phyloP scores from a whole-genome alignment of 78 protist species.

The Chrysochromulina parva region DNA sequence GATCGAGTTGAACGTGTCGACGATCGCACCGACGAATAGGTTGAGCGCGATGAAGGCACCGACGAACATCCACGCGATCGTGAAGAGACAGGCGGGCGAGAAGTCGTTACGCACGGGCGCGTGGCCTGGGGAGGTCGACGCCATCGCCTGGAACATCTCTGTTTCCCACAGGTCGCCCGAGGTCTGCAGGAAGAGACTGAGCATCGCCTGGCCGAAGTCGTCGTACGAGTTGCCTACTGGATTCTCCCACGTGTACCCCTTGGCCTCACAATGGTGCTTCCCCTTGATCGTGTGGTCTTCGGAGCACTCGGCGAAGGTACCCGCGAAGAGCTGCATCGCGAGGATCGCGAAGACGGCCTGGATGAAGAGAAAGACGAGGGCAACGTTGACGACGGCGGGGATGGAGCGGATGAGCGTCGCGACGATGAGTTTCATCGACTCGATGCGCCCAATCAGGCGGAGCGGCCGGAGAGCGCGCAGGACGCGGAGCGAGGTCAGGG shows the following conservation, averaged over 20 bases:
- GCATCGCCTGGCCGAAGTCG: conserved; percentile 3
- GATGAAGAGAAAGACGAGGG: not conserved
- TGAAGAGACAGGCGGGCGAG: not conserved
- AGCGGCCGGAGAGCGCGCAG: conserved; percentile 19
- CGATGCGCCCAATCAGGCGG: not conserved
- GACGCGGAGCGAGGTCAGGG: too few species aligned
- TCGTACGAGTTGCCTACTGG: not conserved
- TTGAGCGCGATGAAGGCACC: not conserved
- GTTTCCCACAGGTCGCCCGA: not conserved
- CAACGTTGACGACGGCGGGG: not conserved
- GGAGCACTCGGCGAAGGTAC: not conserved
- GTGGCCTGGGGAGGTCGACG: not conserved
- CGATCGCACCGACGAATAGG: not conserved
- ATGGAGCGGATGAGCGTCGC: not conserved
- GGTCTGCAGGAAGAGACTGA: not conserved
- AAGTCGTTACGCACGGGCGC: not conserved
- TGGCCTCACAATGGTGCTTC: too few species aligned
- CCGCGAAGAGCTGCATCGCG: not conserved
- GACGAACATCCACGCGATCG: not conserved
- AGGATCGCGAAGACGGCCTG: not conserved
- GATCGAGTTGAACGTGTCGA: not conserved
- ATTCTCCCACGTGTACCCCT: not conserved
- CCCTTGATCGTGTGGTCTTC: not conserved
- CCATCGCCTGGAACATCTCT: not conserved
- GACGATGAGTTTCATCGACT: not conserved